A percentile compares a stretch with the other conserved stretches of the same genome.
These are phyloP conservation scores for Ogataea corticis DNA, from an alignment of 805 yeast species.

Conservation along the genomic window DNA sequence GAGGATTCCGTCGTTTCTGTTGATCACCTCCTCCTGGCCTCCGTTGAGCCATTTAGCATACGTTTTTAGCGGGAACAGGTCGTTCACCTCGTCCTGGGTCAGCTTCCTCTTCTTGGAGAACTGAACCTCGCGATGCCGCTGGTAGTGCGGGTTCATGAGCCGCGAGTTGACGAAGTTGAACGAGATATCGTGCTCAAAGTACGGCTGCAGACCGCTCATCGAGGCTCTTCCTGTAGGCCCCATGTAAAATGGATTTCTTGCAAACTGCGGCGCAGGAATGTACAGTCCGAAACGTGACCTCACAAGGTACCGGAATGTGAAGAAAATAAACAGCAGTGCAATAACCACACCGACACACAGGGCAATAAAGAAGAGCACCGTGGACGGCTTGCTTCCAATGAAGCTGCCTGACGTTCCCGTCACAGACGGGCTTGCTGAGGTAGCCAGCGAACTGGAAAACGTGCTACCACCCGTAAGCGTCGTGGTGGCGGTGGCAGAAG, in stretches of 20 bases:
- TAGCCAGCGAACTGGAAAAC: neutral
- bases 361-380: slow-evolving; percentile 64
- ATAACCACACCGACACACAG: slow-evolving; percentile 61
- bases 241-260: slow-evolving; percentile 26
- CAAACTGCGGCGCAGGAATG: slow-evolving; percentile 35
- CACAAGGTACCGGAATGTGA: slow-evolving; percentile 60
- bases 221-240: slow-evolving; percentile 27
- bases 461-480: neutral
- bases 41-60: slow-evolving; percentile 63
- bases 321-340: slow-evolving; percentile 56
- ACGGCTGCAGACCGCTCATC: slow-evolving; percentile 29
- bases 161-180: slow-evolving; percentile 11
- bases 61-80: slow-evolving; percentile 56
- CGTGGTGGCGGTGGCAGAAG: slow-evolving; percentile 3
- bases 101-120: slow-evolving; percentile 48
- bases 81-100: slow-evolving; percentile 58
- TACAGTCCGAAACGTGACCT: slow-evolving; percentile 58
- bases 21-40: slow-evolving; percentile 53
- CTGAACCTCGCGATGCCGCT: slow-evolving; percentile 36
- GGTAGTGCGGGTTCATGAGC: slow-evolving; percentile 5
- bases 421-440: slow-evolving; percentile 5
- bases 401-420: slow-evolving; percentile 17
- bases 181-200: slow-evolving; percentile 22
- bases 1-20: slow-evolving; percentile 40
- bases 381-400: slow-evolving; percentile 54